Base-by-base conservation (phyloP, 1,284 basidiomycete genomes). In the Ustilago loliicola region DNA sequence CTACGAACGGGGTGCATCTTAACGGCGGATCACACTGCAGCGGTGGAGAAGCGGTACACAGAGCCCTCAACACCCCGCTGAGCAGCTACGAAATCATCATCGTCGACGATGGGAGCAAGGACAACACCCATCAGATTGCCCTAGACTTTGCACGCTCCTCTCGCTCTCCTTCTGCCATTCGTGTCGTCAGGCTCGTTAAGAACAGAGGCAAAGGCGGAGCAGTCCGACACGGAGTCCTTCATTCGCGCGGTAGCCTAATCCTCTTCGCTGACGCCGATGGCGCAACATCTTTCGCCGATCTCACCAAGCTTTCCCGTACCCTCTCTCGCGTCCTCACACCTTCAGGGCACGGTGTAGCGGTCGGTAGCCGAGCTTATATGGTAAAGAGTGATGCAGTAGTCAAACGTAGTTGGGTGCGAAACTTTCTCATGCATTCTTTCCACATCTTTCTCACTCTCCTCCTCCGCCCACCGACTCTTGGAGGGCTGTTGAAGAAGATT, bases 221-320 rank as follows among this genome's bases (percentile, higher is more conserved):
- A 0, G 95, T 97, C 23, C 89, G 92, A 47, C 95, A 96, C 87
- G 81, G 84, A 29, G 78, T 85, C 5, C 51, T 96, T 69, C 91
- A 93, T 83, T 89, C 91, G 6, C 89, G 93, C 4, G 95, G 95
- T 6, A 87, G 89, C 71, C 88, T 93, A n/a, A 88, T 97, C 55
- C 88, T 97, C 54, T 95, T 97, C 90, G 95, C 92, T 38, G 95
- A 98, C 83, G 95, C 95, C 7, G 95, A 98, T 80, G 95, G 93
- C 2, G 95, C 95, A 25, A 95, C 93, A 71, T 89, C 91, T 42
- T 96, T 98, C 78, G 89, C 91, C 52, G 95, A 96, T 81, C 85
- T 97, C 15, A 91, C 93, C 74, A 81, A 88, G 30, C 87, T 98
- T 17, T 93, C 93, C 90, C 87, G 87, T 1, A 90, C 90, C 23